Percentiles rank a stretch among this genome's conserved stretches.
Evolutionary conservation across 495 filamentous ascomycete genomes (phyloP).

Genomic region (Emericellopsis terricola): DNA sequence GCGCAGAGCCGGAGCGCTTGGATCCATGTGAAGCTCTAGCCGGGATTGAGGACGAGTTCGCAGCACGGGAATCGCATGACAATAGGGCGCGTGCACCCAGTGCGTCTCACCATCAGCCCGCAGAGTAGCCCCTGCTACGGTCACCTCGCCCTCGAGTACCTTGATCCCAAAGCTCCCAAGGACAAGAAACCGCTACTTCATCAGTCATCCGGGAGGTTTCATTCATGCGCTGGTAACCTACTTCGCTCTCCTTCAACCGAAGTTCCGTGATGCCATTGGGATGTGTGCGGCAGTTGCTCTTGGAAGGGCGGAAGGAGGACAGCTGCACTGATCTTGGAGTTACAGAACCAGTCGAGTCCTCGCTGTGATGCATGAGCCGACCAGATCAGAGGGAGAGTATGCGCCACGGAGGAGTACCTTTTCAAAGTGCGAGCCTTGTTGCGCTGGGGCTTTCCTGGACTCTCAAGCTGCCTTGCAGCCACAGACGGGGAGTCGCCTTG

Average conservation of each 20-base stretch:
- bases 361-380: no score
- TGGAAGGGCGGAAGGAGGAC: constrained; percentile 25
- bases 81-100: constrained; percentile 54
- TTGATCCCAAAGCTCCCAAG: constrained; percentile 60
- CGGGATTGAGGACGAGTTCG: constrained; percentile 31
- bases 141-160: constrained; percentile 37
- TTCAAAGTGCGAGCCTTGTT: no score
- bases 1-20: constrained; percentile 34
- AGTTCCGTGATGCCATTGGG: constrained; percentile 17
- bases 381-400: no score
- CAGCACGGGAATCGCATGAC: constrained; percentile 60
- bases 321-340: constrained; percentile 9
- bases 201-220: not conserved
- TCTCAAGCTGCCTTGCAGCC: not conserved
- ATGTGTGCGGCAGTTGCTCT: constrained; percentile 19
- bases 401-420: no score
- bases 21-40: constrained; percentile 31
- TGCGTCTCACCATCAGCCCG: constrained; percentile 30
- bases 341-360: no score
- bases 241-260: constrained; percentile 26
- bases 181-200: constrained; percentile 39
- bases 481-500: constrained; percentile 2
- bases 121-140: constrained; percentile 49
- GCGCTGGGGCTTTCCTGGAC: no score
- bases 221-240: constrained; percentile 11